Evolutionary conservation across 768 basidiomycete genomes (phyloP).

Genomic region (Hygrophorus pudorinus): DNA sequence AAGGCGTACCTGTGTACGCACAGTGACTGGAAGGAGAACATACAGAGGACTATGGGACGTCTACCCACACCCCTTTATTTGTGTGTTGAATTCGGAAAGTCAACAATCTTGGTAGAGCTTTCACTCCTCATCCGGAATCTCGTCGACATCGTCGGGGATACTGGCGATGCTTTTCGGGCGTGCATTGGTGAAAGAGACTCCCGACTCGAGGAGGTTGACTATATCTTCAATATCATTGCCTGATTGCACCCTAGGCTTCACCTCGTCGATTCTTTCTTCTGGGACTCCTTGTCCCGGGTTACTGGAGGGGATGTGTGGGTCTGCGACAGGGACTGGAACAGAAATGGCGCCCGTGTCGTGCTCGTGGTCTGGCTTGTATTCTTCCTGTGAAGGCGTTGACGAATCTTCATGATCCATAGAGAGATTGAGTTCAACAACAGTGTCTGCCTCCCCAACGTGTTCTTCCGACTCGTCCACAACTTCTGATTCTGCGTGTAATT

Average conservation of each 20-base stretch:
- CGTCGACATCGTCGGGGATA: slow-evolving; percentile 41
- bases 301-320: slow-evolving; percentile 1
- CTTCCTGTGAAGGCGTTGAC: too few species aligned
- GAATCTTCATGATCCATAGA: too few species aligned
- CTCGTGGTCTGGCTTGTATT: neutral
- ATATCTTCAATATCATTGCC: slow-evolving; percentile 51
- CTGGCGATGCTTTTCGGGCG: slow-evolving; percentile 33
- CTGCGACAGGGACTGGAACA: slow-evolving; percentile 3
- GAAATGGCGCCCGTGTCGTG: slow-evolving; percentile 4
- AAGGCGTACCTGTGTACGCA: too few species aligned
- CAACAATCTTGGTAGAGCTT: too few species aligned
- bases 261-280: slow-evolving; percentile 10
- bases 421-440: neutral
- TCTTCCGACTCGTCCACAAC: neutral
- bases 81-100: too few species aligned
- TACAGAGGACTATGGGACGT: too few species aligned
- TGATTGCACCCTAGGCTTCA: slow-evolving; percentile 8
- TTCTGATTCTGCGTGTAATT: slow-evolving; percentile 1
- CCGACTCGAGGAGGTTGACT: slow-evolving; percentile 53
- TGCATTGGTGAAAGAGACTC: slow-evolving; percentile 22
- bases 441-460: neutral
- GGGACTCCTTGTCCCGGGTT: slow-evolving; percentile 11
- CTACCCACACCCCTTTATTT: too few species aligned
- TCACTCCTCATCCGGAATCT: slow-evolving; percentile 45
- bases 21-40: too few species aligned